Conservation (phyloP, 176 grass and related monocot species). For the Otatea glauca region DNA sequence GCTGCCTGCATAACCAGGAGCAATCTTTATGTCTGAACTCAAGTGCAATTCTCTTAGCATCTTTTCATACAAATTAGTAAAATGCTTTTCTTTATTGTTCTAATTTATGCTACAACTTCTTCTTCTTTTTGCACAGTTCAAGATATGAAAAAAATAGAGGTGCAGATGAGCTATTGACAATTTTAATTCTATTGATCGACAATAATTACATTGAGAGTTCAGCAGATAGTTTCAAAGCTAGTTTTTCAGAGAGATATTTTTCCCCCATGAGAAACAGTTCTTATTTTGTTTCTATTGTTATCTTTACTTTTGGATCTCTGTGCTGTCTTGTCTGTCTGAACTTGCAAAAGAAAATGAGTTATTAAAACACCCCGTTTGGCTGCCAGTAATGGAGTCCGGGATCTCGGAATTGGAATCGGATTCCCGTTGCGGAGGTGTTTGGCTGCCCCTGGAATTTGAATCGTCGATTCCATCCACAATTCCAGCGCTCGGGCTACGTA, state of each 20-base stretch:
- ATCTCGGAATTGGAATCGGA: too few relatives aligned
- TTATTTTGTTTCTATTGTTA: neutral
- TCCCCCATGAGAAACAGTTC: neutral
- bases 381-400: too few relatives aligned
- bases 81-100: neutral
- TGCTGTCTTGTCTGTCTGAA: neutral
- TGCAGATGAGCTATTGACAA: constrained; percentile 4
- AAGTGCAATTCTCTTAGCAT: neutral
- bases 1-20: constrained; percentile 1
- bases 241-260: neutral
- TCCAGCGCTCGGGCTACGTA: too few relatives aligned
- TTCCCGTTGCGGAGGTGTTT: too few relatives aligned
- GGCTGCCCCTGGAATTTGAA: too few relatives aligned
- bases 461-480: too few relatives aligned
- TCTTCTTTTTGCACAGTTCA: neutral
- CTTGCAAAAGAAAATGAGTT: constrained; percentile 6
- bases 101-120: neutral
- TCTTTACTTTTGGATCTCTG: neutral
- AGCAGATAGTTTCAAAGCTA: constrained; percentile 6
- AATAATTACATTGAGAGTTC: neutral
- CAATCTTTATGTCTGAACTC: neutral
- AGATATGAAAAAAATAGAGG: neutral
- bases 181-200: neutral
- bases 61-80: neutral
- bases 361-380: too few relatives aligned